A percentile compares a stretch with the other conserved stretches of the same genome.
phyloP scores from a whole-genome alignment of 176 grass and related monocot genomes.

The Lolium multiflorum region DNA sequence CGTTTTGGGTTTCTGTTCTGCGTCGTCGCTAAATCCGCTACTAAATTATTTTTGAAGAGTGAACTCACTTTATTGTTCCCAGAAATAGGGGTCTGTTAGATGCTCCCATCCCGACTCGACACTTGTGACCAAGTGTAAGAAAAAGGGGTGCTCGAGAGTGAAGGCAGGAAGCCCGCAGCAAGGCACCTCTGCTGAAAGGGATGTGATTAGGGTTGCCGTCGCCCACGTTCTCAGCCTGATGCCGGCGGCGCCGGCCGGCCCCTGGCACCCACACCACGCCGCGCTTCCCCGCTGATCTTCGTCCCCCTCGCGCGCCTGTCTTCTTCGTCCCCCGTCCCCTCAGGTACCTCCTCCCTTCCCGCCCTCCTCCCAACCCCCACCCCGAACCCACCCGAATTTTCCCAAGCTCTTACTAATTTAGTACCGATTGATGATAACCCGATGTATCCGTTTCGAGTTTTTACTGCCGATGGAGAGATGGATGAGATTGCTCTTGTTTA shows the following conservation, averaged over 20 bases:
- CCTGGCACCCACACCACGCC: background rate
- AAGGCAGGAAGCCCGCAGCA: too few species aligned
- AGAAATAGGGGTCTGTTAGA: too few species aligned
- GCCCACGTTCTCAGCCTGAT: conserved; percentile 4
- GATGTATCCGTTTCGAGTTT: background rate
- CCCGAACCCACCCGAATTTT: background rate
- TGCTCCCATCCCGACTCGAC: too few species aligned
- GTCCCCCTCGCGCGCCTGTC: background rate
- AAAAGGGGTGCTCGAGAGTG: too few species aligned
- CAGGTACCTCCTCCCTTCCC: background rate
- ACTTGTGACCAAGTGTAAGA: too few species aligned
- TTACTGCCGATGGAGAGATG: background rate
- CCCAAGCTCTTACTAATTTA: background rate
- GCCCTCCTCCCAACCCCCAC: background rate
- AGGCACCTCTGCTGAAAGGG: background rate
- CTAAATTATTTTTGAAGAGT: too few species aligned
- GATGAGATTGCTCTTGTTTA: background rate
- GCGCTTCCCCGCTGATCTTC: background rate
- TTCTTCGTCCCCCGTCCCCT: background rate
- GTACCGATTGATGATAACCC: background rate
- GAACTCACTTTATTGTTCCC: too few species aligned
- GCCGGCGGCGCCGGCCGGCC: background rate
- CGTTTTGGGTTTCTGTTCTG: too few species aligned
- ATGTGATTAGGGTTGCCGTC: conserved; percentile 15
- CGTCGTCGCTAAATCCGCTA: too few species aligned